Conservation (phyloP, 768 basidiomycete species). For the Lepiota venenata region DNA sequence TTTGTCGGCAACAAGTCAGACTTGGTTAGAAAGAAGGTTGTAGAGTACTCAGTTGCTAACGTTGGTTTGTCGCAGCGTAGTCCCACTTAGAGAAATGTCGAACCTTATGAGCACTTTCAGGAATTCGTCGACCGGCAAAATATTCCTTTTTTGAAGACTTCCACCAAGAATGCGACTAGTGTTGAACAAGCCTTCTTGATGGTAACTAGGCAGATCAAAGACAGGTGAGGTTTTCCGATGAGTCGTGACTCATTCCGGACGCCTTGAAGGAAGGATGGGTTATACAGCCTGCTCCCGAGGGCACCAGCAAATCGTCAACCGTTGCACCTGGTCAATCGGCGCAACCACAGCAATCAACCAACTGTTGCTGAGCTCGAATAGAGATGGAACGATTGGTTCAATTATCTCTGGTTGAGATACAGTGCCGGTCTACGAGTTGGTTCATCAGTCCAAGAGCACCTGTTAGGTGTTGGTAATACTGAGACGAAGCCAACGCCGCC, state of each 20-base stretch:
- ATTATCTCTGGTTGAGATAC: no score
- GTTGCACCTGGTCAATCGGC: conserved; percentile 85
- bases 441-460: no score
- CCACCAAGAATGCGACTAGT: conserved; percentile 97
- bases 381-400: no score
- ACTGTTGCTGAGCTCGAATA: conserved; percentile 89
- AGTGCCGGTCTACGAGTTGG: no score
- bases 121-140: conserved; percentile 94
- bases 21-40: conserved; percentile 94
- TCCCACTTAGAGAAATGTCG: neutral
- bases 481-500: no score
- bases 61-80: conserved; percentile 31
- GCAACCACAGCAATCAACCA: conserved; percentile 65
- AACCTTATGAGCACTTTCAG: conserved; percentile 30
- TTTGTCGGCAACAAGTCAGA: conserved; percentile 99
- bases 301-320: conserved; percentile 76
- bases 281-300: conserved; percentile 71
- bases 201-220: conserved; percentile 96
- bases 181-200: conserved; percentile 99
- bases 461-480: no score
- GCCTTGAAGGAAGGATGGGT: conserved; percentile 73
- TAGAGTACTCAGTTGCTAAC: conserved; percentile 87
- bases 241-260: neutral
- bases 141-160: conserved; percentile 96
- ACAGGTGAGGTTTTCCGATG: conserved; percentile 50